These are phyloP conservation scores for Podospora tetraspora DNA, from an alignment of 495 filamentous ascomycete genomes.

Conservation along the genomic window DNA sequence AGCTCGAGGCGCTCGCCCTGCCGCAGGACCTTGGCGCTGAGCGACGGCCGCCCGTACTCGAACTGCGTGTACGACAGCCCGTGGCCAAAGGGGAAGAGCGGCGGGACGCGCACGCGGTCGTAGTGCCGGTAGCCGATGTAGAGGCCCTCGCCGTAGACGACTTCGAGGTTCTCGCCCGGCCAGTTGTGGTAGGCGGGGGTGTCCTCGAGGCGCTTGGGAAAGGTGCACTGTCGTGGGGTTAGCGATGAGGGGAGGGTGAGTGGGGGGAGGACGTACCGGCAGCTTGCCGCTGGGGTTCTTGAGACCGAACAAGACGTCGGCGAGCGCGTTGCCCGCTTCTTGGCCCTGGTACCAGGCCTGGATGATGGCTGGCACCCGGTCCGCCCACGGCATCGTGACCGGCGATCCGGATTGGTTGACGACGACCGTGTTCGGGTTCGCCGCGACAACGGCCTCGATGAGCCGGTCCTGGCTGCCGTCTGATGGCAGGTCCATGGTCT, in stretches of 20 bases:
- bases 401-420: conserved; percentile 83
- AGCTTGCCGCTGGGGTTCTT: conserved; percentile 82
- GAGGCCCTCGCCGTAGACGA: conserved; percentile 78
- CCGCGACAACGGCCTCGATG: conserved; percentile 61
- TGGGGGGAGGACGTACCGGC: conserved; percentile 42
- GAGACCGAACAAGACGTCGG: conserved; percentile 80
- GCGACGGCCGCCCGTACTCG: conserved; percentile 55
- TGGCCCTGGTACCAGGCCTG: conserved; percentile 81
- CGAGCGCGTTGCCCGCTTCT: conserved; percentile 82
- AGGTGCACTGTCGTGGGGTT: conserved; percentile 44
- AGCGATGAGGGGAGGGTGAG: background rate
- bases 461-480: conserved; percentile 69
- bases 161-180: conserved; percentile 70
- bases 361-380: conserved; percentile 60
- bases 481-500: conserved; percentile 71
- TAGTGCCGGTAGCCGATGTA: conserved; percentile 84
- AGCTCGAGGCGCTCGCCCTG: conserved; percentile 53
- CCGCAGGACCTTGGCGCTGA: conserved; percentile 44
- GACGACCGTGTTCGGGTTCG: conserved; percentile 69
- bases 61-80: conserved; percentile 81
- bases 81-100: conserved; percentile 76
- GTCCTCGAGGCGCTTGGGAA: conserved; percentile 68
- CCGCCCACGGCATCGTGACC: conserved; percentile 77
- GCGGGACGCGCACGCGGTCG: conserved; percentile 59
- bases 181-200: conserved; percentile 82